Percentiles rank a stretch among this genome's conserved stretches.
Evolutionary conservation across 129 eudicot species (phyloP).

Genomic region (Dittrichia graveolens): DNA sequence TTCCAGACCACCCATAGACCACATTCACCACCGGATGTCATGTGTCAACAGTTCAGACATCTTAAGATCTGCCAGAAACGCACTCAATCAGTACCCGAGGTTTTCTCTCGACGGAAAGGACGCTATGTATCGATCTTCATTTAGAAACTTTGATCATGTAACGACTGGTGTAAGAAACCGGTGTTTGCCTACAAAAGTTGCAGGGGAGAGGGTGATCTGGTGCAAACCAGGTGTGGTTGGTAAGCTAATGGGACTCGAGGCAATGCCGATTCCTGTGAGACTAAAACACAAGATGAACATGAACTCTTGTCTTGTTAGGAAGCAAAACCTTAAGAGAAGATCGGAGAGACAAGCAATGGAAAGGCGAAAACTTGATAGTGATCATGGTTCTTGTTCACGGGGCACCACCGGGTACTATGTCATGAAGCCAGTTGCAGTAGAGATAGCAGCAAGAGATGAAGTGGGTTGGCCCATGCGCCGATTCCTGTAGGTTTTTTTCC

Average conservation of each 20-base stretch:
- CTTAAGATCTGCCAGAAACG: conserved; percentile 81
- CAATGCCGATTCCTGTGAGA: conserved; percentile 75
- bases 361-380: conserved; percentile 30
- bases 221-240: conserved; percentile 88
- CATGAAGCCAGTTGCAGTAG: conserved; percentile 39
- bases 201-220: conserved; percentile 92
- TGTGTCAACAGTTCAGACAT: conserved; percentile 92
- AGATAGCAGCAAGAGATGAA: conserved; percentile 22
- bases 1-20: conserved; percentile 35
- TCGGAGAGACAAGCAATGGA: conserved; percentile 39
- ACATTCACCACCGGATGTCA: conserved; percentile 68
- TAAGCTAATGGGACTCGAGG: conserved; percentile 86
- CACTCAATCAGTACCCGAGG: conserved; percentile 90
- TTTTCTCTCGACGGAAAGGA: conserved; percentile 94
- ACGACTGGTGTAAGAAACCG: not conserved
- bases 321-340: conserved; percentile 43
- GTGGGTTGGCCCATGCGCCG: conserved; percentile 52
- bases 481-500: too few species aligned
- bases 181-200: conserved; percentile 61
- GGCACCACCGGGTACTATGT: conserved; percentile 32
- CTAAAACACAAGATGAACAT: conserved; percentile 37
- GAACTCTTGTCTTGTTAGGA: conserved; percentile 40
- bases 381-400: conserved; percentile 36
- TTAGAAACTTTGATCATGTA: conserved; percentile 38
- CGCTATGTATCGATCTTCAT: conserved; percentile 89